phyloP scores from a whole-genome alignment of 129 eudicot species.

The Calendula officinalis region DNA sequence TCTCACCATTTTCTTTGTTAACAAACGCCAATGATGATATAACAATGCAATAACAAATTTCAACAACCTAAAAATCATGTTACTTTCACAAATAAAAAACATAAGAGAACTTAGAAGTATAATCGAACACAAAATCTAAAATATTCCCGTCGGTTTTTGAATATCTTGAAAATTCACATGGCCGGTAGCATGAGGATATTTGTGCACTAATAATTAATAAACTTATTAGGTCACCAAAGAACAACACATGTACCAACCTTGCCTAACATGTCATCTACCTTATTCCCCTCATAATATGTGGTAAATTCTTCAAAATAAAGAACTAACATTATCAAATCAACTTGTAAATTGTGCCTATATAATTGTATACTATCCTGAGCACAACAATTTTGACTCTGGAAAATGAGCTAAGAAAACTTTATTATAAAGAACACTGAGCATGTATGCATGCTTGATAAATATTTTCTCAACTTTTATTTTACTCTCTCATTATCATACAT shows the following conservation, averaged over 20 bases:
- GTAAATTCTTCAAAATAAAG: background rate
- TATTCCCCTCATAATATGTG: conserved; percentile 12
- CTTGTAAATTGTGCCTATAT: conserved; percentile 17
- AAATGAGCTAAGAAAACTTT: conserved; percentile 16
- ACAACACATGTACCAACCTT: conserved; percentile 42
- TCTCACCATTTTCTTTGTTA: too few relatives aligned
- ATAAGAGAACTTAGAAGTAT: background rate
- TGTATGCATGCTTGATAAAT: conserved; percentile 25
- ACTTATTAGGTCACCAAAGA: conserved; percentile 44
- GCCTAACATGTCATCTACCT: conserved; percentile 40
- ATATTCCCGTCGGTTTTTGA: background rate
- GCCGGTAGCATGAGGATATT: conserved; percentile 12
- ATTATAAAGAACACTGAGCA: conserved; percentile 25
- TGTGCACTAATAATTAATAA: conserved; percentile 20
- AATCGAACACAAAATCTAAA: too few relatives aligned
- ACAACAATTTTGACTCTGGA: conserved; percentile 7
- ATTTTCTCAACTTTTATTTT: conserved; percentile 10
- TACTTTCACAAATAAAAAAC: too few relatives aligned
- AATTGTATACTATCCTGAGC: conserved; percentile 11
- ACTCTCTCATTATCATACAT: conserved; percentile 15
- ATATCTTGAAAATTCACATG: conserved; percentile 16
- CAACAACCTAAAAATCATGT: too few relatives aligned
- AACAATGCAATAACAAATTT: too few relatives aligned
- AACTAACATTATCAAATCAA: background rate
- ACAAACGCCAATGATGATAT: too few relatives aligned